Base-by-base conservation (phyloP, 352 stramenopile species). In the Pythium angustatum region DNA sequence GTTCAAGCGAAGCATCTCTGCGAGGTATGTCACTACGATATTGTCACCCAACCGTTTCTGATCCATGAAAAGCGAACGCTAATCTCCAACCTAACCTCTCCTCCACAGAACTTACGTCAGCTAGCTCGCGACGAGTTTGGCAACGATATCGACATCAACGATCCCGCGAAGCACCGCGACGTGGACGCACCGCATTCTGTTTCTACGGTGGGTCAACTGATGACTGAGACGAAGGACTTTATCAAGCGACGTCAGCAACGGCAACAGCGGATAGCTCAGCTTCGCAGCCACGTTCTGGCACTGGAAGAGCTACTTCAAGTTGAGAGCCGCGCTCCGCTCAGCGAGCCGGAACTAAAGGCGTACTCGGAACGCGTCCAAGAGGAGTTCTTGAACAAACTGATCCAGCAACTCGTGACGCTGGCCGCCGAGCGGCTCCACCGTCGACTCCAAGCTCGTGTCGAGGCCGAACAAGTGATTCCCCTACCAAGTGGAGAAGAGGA, bases 381-480 rank as follows among this genome's bases (percentile, higher is more conserved):
- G 33, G 6, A 54, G 14, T 47, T 74, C 15, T 50, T 88, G 12
- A 65, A 65, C 19, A 51, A 78, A 19, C 56, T 70, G 11, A 41
- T 82, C 15, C 48, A 75, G 21, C 54, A 72, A 5, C 73, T 70
- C n/a, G 62, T 81, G 21, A 48, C 58, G 3, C 62, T 87, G 11
- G 68, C 57, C 27, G 72, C 75, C 4, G 61, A 81, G 30, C 66
- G 75, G 24, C 54, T 89, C 6, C 72, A 66, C 43, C 58, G 30
- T 22, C 75, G 80, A 2, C 41, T 89, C 14, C 65, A 62, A 12
- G 66, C 79, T 27, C 72, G 70, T 12, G 31, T 79, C 24, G 49
- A 70, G 34, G 80, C 76, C 3, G 52, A 71, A 9, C 5, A 41
- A 3, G 24, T 45, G 6, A 47, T 30, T 22, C 45, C 45, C n/a